Percentiles rank a stretch among this genome's conserved stretches.
These are phyloP conservation scores for Diversispora epigaea DNA, from an alignment of 192 early-diverging fungal genomes.

Conservation along the genomic window DNA sequence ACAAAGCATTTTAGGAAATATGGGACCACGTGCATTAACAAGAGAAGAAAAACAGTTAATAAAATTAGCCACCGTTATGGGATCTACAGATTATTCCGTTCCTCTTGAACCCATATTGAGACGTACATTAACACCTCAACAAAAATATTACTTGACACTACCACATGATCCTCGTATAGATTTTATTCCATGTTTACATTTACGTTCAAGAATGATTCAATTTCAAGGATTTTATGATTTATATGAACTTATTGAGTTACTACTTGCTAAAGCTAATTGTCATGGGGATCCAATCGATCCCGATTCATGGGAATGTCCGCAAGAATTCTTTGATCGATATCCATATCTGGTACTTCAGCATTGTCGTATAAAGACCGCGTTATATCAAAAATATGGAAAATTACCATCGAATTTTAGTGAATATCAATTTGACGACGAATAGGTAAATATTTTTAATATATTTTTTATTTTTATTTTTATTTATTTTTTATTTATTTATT, in stretches of 20 bases:
- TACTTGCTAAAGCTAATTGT: conserved; percentile 40
- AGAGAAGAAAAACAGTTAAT: not conserved
- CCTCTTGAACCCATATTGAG: not conserved
- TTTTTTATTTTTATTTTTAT: too few relatives aligned
- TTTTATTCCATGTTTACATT: conserved; percentile 43
- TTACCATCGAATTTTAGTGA: conserved; percentile 3
- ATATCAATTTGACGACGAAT: too few relatives aligned
- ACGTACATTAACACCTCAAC: not conserved
- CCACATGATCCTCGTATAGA: conserved; percentile 43
- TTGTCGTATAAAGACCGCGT: conserved; percentile 4
- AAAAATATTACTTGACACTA: conserved; percentile 13
- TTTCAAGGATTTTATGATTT: conserved; percentile 39
- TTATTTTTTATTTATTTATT: too few relatives aligned
- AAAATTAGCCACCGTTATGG: not conserved
- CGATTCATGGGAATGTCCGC: conserved; percentile 43
- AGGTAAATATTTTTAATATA: too few relatives aligned
- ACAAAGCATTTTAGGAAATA: too few relatives aligned
- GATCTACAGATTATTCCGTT: not conserved
- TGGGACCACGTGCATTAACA: not conserved
- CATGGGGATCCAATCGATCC: conserved; percentile 45
- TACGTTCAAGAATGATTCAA: conserved; percentile 43
- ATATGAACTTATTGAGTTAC: conserved; percentile 36
- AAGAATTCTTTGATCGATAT: conserved; percentile 42
- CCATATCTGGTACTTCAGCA: conserved; percentile 28
- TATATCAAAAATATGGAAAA: conserved; percentile 1